Base-by-base conservation (phyloP, 2,329 filamentous ascomycete genomes). In the Ceratocystis albifundus region DNA sequence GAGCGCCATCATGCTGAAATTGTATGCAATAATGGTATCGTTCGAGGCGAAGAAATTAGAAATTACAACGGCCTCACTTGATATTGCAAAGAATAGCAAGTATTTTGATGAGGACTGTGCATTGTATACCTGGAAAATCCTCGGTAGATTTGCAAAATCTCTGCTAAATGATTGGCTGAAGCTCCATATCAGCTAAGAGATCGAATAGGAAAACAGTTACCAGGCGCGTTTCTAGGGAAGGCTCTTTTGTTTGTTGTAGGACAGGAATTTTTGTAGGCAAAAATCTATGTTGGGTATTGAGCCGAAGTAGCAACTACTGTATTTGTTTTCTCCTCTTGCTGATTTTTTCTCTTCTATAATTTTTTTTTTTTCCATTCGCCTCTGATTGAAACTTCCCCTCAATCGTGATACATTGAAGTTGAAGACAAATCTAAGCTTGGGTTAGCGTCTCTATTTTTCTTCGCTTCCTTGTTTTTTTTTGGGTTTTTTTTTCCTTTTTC, bases 161-260 rank as follows among this genome's bases (percentile, higher is more conserved):
- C 8, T 32, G 55, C 28, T 59, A 36, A 20, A 59, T 53, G 48
- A 53, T 53, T 53, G 48, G 48, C 48, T 15, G 15, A 53, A 53
- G 48, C 48, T 53, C 22, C 25, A 53, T 28, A 4, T 22, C 8
- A 53, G 48, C 32, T 53, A 53, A 15, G 8, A 22, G 20, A 20
- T 53, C 1, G 45, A 17, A 8, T 8, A 5, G 48, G 25, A 20
- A 53, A 53, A 36, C 17, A 30, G 20, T n/a, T 15, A n/a, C 12
- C 7, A 36, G n/a, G 55, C 55, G 55, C 55, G 55, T 59, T 59
- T 59, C 28, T 15, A 32, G 17, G 55, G 55, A 30, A 32, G 55
- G 55, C 55, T 4, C 17, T n/a, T 59, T 36, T 59, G 55, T 59
- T 59, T 59, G 55, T 62, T 62, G 61, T 46, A 62, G 30, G 25